These are phyloP conservation scores for Buddleja alternifolia DNA, from an alignment of 257 asterid species.

Conservation along the genomic window DNA sequence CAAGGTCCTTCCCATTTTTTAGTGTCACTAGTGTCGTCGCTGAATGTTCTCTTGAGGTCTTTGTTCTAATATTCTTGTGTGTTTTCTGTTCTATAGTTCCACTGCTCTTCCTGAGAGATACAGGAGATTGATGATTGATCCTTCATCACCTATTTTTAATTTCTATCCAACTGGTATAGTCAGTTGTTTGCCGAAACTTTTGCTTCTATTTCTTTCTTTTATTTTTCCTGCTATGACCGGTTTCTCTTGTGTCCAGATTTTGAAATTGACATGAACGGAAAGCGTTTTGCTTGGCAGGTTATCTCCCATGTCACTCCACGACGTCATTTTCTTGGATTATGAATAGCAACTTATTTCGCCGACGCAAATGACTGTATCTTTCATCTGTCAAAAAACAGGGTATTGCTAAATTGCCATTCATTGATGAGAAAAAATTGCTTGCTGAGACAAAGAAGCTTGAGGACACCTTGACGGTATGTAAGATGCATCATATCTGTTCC, in stretches of 20 bases:
- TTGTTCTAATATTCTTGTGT: not conserved
- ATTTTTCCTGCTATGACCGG: constrained; percentile 27
- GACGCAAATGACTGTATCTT: constrained; percentile 22
- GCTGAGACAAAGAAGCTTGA: constrained; percentile 82
- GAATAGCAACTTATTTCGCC: constrained; percentile 20
- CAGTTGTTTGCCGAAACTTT: constrained; percentile 22
- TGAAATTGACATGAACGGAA: constrained; percentile 95
- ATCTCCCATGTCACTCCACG: constrained; percentile 9
- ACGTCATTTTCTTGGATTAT: constrained; percentile 26
- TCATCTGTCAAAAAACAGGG: constrained; percentile 58
- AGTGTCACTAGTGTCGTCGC: constrained; percentile 22
- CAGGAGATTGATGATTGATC: constrained; percentile 86
- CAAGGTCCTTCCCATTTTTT: constrained; percentile 60
- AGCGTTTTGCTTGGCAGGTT: constrained; percentile 99
- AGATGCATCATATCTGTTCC: constrained; percentile 4
- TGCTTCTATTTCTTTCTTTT: not conserved
- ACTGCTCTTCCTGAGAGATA: constrained; percentile 82
- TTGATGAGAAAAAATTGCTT: constrained; percentile 91
- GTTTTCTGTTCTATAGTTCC: constrained; percentile 52
- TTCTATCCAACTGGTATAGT: constrained; percentile 82
- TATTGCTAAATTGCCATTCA: constrained; percentile 91
- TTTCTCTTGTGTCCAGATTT: constrained; percentile 55
- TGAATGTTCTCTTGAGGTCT: constrained; percentile 9
- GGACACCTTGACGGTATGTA: constrained; percentile 83
- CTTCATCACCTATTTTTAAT: constrained; percentile 75